These are phyloP conservation scores for Metschnikowia shivogae DNA, from an alignment of 805 yeast genomes.

Conservation along the genomic window DNA sequence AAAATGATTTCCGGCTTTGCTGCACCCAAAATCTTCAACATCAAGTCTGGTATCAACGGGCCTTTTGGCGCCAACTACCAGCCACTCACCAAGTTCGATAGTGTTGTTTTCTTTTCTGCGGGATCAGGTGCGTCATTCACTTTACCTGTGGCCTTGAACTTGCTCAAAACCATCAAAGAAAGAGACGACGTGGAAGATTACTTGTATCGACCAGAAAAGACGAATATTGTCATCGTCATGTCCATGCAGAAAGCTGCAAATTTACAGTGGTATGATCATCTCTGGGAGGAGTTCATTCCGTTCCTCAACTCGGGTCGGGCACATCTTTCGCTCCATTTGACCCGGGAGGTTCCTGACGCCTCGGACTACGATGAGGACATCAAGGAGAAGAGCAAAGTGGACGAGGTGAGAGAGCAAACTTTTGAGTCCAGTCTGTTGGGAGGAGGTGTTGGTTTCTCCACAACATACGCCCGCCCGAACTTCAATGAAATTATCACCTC, in stretches of 20 bases:
- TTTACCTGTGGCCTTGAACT: conserved; percentile 42
- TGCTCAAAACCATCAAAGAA: conserved; percentile 26
- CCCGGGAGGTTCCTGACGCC: conserved; percentile 19
- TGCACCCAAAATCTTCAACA: conserved; percentile 11
- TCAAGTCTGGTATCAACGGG: conserved; percentile 41
- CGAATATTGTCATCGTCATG: conserved; percentile 33
- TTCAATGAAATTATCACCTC: conserved; percentile 17
- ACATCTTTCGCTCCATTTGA: conserved; percentile 26
- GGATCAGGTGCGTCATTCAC: conserved; percentile 48
- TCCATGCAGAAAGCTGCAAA: conserved; percentile 23
- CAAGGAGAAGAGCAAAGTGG: conserved; percentile 3
- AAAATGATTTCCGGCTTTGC: conserved; percentile 4
- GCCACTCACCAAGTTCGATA: conserved; percentile 39
- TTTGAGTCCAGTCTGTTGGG: conserved; percentile 1
- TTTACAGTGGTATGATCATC: conserved; percentile 34
- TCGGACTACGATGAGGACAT: conserved; percentile 5
- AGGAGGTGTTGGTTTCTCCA: conserved; percentile 3
- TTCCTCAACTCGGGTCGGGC: conserved; percentile 22
- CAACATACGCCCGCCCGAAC: conserved; percentile 19
- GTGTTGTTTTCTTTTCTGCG: conserved; percentile 34
- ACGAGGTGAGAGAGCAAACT: not conserved
- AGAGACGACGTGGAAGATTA: conserved; percentile 28
- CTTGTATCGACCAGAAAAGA: conserved; percentile 27
- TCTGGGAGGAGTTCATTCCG: conserved; percentile 27
- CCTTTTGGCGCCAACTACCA: conserved; percentile 45